A percentile compares a stretch with the other conserved stretches of the same genome.
These are phyloP conservation scores for Barbatosphaeria neglecta DNA, from an alignment of 495 filamentous ascomycete species.

Conservation along the genomic window DNA sequence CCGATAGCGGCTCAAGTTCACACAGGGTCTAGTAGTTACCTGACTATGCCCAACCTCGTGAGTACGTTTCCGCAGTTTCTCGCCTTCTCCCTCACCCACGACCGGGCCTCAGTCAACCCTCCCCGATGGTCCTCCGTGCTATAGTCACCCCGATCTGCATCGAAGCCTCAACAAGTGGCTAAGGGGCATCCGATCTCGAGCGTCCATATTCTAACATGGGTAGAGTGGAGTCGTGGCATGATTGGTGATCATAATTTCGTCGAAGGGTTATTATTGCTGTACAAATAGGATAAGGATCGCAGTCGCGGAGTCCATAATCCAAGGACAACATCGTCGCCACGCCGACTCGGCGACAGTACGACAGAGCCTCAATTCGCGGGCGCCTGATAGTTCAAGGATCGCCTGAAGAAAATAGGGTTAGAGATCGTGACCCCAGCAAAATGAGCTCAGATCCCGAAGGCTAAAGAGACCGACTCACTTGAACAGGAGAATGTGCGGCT, in stretches of 20 bases:
- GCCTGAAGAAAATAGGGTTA: slow-evolving; percentile 36
- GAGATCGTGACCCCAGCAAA: neutral
- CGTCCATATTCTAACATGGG: neutral
- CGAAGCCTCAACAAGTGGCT: neutral
- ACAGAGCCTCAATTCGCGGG: slow-evolving; percentile 33
- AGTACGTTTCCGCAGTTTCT: too few relatives aligned
- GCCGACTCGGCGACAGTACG: slow-evolving; percentile 2
- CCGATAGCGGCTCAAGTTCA: too few relatives aligned
- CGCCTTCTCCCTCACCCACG: too few relatives aligned
- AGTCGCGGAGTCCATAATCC: slow-evolving; percentile 21
- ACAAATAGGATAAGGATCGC: slow-evolving; percentile 23
- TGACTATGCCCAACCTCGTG: too few relatives aligned
- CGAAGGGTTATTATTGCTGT: slow-evolving; percentile 20
- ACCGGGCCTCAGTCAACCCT: neutral
- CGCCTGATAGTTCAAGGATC: slow-evolving; percentile 77
- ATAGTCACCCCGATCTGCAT: neutral
- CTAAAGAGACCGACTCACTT: slow-evolving; percentile 55
- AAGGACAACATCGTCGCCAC: slow-evolving; percentile 5
- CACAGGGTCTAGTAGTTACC: too few relatives aligned
- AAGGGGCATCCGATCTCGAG: neutral
- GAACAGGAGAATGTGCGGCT: slow-evolving; percentile 95
- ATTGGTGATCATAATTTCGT: slow-evolving; percentile 10
- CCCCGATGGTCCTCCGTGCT: neutral
- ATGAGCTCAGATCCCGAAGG: neutral
- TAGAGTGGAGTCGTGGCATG: slow-evolving; percentile 1